These are phyloP conservation scores for Gossypium schwendimanii DNA, from an alignment of 441 rosid species.

Conservation along the genomic window DNA sequence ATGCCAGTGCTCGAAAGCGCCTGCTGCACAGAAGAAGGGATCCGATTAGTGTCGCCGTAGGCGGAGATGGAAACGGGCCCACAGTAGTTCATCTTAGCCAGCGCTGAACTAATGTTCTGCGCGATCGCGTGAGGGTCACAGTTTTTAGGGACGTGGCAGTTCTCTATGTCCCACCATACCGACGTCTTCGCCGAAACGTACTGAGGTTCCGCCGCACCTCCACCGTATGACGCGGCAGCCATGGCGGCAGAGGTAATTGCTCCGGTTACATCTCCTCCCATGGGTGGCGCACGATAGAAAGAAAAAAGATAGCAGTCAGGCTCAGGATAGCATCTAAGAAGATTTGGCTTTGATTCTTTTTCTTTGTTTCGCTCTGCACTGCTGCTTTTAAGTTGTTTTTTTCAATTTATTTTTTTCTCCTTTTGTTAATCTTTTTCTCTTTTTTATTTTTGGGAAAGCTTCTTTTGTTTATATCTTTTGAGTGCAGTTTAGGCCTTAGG, in stretches of 20 bases:
- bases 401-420: background rate
- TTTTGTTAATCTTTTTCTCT: too few species aligned
- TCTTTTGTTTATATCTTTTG: background rate
- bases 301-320: background rate
- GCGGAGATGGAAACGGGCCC: conserved; percentile 84
- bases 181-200: conserved; percentile 68
- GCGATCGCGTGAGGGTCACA: conserved; percentile 69
- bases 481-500: background rate
- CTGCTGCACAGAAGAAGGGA: conserved; percentile 55
- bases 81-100: conserved; percentile 55
- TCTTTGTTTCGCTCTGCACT: background rate
- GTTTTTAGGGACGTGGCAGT: conserved; percentile 69
- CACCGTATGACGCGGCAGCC: conserved; percentile 13
- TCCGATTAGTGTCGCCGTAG: conserved; percentile 70
- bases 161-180: conserved; percentile 97
- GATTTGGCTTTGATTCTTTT: background rate
- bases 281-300: conserved; percentile 24
- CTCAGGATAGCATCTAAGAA: background rate
- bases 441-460: too few species aligned
- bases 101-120: conserved; percentile 76
- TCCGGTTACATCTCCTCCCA: conserved; percentile 39
- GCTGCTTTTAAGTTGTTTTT: background rate
- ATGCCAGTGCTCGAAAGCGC: conserved; percentile 87
- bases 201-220: conserved; percentile 48
- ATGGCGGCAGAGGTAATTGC: background rate